phyloP scores from a whole-genome alignment of 2,329 filamentous ascomycete genomes.

The Ophiosphaerella herpotricha region DNA sequence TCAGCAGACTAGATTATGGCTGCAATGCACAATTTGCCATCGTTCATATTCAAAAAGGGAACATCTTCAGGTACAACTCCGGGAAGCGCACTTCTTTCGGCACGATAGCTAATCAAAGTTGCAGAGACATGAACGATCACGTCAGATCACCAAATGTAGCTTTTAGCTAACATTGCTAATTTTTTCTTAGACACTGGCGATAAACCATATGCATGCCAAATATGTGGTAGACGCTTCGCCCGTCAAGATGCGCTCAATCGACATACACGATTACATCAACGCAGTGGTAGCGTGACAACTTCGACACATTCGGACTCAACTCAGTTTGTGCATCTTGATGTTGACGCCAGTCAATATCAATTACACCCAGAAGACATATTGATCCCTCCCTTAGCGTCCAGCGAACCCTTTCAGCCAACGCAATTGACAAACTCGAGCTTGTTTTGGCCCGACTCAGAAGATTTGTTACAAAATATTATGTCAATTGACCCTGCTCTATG shows the following conservation, averaged over 20 bases:
- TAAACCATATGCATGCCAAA: background rate
- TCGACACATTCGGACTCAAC: background rate
- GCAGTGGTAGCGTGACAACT: background rate
- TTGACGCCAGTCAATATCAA: background rate
- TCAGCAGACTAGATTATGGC: background rate
- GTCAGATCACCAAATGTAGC: background rate
- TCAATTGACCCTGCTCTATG: background rate
- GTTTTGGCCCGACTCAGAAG: background rate
- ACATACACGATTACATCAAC: background rate
- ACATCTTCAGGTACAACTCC: background rate
- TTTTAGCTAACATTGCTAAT: background rate
- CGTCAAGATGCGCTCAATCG: constrained; percentile 1
- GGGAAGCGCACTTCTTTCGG: background rate
- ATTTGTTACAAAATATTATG: background rate
- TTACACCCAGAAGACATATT: background rate
- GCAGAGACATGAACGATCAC: background rate
- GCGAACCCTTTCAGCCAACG: background rate
- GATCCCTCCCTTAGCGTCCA: background rate
- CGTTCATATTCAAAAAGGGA: background rate
- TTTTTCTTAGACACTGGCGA: background rate
- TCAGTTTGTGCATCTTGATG: background rate
- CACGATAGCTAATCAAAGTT: background rate
- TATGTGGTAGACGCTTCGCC: background rate
- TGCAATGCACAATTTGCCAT: background rate
- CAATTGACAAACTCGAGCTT: background rate